A percentile compares a stretch with the other conserved stretches of the same genome.
Conservation (phyloP, 108 stramenopile species). For the Nitzschia sp. region DNA sequence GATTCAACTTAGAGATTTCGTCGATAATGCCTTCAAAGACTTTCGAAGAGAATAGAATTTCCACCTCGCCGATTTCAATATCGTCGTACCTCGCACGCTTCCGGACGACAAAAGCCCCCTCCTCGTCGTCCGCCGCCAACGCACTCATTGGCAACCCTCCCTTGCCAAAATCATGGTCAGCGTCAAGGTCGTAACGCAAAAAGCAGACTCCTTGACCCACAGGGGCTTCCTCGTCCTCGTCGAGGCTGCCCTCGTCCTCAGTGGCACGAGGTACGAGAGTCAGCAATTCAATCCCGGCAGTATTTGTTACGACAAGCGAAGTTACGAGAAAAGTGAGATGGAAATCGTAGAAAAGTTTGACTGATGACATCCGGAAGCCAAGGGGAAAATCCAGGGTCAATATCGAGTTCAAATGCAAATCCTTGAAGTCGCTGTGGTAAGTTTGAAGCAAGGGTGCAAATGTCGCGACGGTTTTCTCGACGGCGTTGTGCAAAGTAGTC, state of each 20-base stretch:
- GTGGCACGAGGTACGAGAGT: conserved; percentile 23
- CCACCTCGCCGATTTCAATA: conserved; percentile 39
- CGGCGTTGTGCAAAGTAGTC: conserved; percentile 42
- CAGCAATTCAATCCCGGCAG: conserved; percentile 44
- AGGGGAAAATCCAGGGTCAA: conserved; percentile 33
- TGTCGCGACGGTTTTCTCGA: conserved; percentile 35
- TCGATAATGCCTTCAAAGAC: conserved; percentile 39
- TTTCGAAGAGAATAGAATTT: conserved; percentile 43
- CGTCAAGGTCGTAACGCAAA: conserved; percentile 38
- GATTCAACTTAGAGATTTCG: conserved; percentile 13
- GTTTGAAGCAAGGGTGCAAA: conserved; percentile 32
- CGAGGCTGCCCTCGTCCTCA: conserved; percentile 5
- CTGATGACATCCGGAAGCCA: conserved; percentile 29
- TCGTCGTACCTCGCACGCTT: conserved; percentile 32
- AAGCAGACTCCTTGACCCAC: conserved; percentile 13
- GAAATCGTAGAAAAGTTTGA: conserved; percentile 49
- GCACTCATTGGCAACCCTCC: conserved; percentile 44
- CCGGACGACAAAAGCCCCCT: conserved; percentile 9
- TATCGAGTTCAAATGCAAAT: conserved; percentile 12
- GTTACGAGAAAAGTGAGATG: conserved; percentile 22
- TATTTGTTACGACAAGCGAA: conserved; percentile 35
- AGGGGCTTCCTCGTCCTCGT: conserved; percentile 2
- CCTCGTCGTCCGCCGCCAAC: conserved; percentile 29
- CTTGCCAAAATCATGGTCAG: conserved; percentile 38
- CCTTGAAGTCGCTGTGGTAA: conserved; percentile 11